phyloP scores from a whole-genome alignment of 2,329 filamentous ascomycete genomes.

The Monilinia fructigena region DNA sequence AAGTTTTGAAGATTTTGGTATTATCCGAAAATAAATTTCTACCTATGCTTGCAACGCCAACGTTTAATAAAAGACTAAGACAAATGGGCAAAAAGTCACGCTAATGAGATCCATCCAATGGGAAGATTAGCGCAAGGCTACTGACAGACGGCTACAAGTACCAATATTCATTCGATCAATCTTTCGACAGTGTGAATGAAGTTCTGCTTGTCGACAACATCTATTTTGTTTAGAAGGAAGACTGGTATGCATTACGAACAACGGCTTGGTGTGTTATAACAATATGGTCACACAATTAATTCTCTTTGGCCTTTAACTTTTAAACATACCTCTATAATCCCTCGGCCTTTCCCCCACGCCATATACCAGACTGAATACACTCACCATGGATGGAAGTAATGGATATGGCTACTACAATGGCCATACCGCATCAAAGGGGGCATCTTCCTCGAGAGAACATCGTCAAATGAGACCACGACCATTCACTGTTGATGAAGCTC shows the following conservation, averaged over 20 bases:
- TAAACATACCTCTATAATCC: neutral
- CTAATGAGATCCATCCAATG: constrained; percentile 14
- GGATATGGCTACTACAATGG: constrained; percentile 17
- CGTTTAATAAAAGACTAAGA: neutral
- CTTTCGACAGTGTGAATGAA: neutral
- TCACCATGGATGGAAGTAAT: constrained; percentile 20
- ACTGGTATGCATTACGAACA: neutral
- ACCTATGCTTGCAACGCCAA: neutral
- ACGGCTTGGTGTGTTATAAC: neutral
- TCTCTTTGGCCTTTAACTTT: neutral
- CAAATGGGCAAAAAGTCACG: neutral
- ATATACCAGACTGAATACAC: neutral
- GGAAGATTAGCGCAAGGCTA: constrained; percentile 28
- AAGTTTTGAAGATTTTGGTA: neutral
- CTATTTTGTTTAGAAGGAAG: no score
- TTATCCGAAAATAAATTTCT: constrained; percentile 17
- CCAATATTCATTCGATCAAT: neutral
- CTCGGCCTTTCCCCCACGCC: constrained; percentile 10
- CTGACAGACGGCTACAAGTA: constrained; percentile 9
- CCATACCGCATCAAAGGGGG: constrained; percentile 7
- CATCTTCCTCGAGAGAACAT: neutral
- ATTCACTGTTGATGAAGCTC: constrained; percentile 69
- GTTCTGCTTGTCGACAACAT: neutral
- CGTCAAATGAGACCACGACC: constrained; percentile 42
- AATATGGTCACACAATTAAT: constrained; percentile 1